These are phyloP conservation scores for Neonectria magnoliae DNA, from an alignment of 2,329 filamentous ascomycete genomes.

Conservation along the genomic window DNA sequence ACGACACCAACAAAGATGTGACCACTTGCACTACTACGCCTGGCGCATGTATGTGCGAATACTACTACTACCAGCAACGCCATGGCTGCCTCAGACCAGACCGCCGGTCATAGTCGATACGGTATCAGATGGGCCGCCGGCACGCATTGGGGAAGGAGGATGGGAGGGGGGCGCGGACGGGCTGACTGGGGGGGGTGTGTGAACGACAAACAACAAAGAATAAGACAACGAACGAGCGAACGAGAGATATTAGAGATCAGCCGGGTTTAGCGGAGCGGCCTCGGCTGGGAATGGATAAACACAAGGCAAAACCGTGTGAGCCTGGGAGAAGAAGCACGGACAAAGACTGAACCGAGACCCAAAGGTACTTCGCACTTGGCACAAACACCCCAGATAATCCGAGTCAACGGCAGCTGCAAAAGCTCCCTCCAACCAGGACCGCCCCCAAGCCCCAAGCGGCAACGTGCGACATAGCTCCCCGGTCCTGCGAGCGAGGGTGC, in stretches of 20 bases:
- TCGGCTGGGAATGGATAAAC: conserved; percentile 21
- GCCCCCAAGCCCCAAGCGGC: conserved; percentile 26
- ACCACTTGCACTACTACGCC: conserved; percentile 5
- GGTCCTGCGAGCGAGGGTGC: conserved; percentile 24
- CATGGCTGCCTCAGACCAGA: conserved; percentile 23
- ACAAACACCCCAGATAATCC: conserved; percentile 8
- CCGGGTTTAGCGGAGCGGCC: conserved; percentile 31
- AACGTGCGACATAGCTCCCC: conserved; percentile 37
- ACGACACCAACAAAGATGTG: neutral
- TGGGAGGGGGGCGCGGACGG: conserved; percentile 8
- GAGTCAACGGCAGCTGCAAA: neutral
- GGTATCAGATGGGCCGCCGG: conserved; percentile 21
- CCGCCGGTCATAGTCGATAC: conserved; percentile 22
- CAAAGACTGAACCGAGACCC: neutral
- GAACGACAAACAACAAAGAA: conserved; percentile 8
- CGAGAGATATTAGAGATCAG: conserved; percentile 26
- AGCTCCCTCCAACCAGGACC: conserved; percentile 27
- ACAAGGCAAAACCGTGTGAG: conserved; percentile 23
- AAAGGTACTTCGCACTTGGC: neutral
- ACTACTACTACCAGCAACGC: conserved; percentile 15
- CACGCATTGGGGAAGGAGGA: conserved; percentile 19
- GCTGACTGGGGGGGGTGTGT: conserved; percentile 1
- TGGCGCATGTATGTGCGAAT: conserved; percentile 2
- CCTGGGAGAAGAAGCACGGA: conserved; percentile 17
- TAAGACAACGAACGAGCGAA: conserved; percentile 23